These are phyloP conservation scores for Teunomyces gatunensis DNA, from an alignment of 805 yeast genomes.

Conservation along the genomic window DNA sequence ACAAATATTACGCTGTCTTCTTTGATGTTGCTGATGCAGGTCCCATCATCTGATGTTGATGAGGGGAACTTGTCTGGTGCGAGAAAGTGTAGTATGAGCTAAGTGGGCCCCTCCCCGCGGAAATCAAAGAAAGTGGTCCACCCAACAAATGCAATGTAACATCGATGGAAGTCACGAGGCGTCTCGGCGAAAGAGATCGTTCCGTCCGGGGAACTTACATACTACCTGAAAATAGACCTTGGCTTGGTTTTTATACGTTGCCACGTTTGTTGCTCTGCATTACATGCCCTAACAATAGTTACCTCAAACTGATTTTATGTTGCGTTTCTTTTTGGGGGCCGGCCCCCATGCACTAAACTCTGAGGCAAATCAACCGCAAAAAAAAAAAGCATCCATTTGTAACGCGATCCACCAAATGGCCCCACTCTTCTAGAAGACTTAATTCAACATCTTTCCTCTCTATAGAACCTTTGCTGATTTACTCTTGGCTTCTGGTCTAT, in stretches of 20 bases:
- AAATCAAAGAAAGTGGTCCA: neutral
- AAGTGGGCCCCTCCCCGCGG: neutral
- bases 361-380: neutral
- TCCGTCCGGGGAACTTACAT: neutral
- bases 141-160: slow-evolving; percentile 3
- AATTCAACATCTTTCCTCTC: too few relatives aligned
- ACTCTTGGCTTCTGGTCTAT: too few relatives aligned
- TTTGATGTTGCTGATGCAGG: neutral
- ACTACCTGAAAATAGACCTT: neutral
- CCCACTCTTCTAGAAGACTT: neutral
- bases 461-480: too few relatives aligned
- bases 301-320: too few relatives aligned
- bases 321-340: too few relatives aligned
- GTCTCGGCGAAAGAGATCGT: neutral
- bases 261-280: too few relatives aligned
- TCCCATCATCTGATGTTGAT: neutral
- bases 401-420: neutral
- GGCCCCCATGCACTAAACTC: too few relatives aligned
- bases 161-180: neutral
- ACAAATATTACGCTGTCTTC: too few relatives aligned
- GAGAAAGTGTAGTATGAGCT: neutral
- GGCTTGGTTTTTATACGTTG: neutral
- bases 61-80: neutral
- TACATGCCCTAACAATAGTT: too few relatives aligned
- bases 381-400: neutral